Base-by-base conservation (phyloP, 106 monocot genomes). In the Chionographis japonica region DNA sequence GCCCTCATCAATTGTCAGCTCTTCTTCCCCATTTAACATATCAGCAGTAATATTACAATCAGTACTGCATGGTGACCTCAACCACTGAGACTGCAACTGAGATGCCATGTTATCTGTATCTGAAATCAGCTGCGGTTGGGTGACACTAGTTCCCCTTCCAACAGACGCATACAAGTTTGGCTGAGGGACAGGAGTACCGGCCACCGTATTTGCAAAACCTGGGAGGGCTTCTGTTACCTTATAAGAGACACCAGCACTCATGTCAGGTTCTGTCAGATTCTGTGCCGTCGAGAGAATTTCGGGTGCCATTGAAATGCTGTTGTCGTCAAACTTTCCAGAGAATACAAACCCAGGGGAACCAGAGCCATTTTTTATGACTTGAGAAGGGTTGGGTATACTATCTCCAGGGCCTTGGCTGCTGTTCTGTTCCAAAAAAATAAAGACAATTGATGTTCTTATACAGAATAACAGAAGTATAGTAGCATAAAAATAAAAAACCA, bases 1-100 rank as follows among this genome's bases (percentile, higher is more conserved):
- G 60, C 85, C 90, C 59, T 92, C 87, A 63, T 93, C 98, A 72
- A 93, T 83, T 9, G 74, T 66, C 64, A 90, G 71, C 46, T 87
- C 89, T 55, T 92, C 80, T 56, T 78, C 74, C 37, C 79, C 79
- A 72, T 67, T 74, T 20, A 70, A 8, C 61, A 77, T 66, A 39
- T 83, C 74, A 27, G 71, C 74, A 52, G 61, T 80, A n/a, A 60
- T 40, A 69, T 52, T 49, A 69, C 73, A 77, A 56, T 78, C 81
- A 62, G 67, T 54, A 12, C 56, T 39, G 15, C 74, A 50, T 19
- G 82, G 61, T 18, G 78, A 65, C 68, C 85, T 85, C 59, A 73
- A 39, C 80, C 86, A 94, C 40, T 83, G 87, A 42, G 84, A 38
- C 40, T 75, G 75, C 14, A 60, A 63, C 63, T 73, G 75, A 5